Conservation (phyloP, 495 filamentous ascomycete genomes). For the Daldinia decipiens region DNA sequence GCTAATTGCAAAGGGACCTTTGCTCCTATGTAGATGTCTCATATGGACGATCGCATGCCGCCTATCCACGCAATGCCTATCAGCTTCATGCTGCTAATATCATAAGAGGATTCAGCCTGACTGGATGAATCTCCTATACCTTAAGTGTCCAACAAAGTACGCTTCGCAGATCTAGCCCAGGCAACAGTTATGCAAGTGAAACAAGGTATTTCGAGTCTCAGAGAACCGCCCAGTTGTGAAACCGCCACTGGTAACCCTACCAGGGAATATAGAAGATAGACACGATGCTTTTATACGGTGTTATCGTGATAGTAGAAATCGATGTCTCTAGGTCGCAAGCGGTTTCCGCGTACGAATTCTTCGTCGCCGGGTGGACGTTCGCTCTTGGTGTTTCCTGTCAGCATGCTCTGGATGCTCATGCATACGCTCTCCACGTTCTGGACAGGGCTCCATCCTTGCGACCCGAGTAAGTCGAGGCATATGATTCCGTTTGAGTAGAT, state of each 20-base stretch:
- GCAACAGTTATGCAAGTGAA: slow-evolving; percentile 38
- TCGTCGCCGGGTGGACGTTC: slow-evolving; percentile 87
- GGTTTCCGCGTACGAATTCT: slow-evolving; percentile 83
- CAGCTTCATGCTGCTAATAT: slow-evolving; percentile 16
- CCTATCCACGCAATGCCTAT: slow-evolving; percentile 27
- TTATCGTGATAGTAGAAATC: slow-evolving; percentile 90
- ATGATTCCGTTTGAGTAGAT: slow-evolving; percentile 99
- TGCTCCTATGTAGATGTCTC: slow-evolving; percentile 15
- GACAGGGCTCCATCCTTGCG: slow-evolving; percentile 91
- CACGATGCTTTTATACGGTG: slow-evolving; percentile 67
- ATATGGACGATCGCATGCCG: slow-evolving; percentile 14
- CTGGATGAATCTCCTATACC: slow-evolving; percentile 18
- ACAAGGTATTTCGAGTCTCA: slow-evolving; percentile 29
- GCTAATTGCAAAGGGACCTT: background rate
- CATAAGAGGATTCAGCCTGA: slow-evolving; percentile 29
- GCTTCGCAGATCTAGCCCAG: slow-evolving; percentile 25
- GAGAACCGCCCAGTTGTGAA: slow-evolving; percentile 22
- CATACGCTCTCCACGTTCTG: slow-evolving; percentile 97
- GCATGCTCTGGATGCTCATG: slow-evolving; percentile 98
- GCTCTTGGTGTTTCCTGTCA: slow-evolving; percentile 91
- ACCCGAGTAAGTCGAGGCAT: slow-evolving; percentile 90
- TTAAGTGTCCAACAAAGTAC: slow-evolving; percentile 33
- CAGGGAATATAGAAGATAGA: slow-evolving; percentile 8
- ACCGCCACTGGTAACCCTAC: background rate
- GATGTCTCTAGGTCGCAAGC: slow-evolving; percentile 81